Evolutionary conservation across 2,329 filamentous ascomycete species (phyloP).

Genomic region (Biscogniauxia mediterranea): DNA sequence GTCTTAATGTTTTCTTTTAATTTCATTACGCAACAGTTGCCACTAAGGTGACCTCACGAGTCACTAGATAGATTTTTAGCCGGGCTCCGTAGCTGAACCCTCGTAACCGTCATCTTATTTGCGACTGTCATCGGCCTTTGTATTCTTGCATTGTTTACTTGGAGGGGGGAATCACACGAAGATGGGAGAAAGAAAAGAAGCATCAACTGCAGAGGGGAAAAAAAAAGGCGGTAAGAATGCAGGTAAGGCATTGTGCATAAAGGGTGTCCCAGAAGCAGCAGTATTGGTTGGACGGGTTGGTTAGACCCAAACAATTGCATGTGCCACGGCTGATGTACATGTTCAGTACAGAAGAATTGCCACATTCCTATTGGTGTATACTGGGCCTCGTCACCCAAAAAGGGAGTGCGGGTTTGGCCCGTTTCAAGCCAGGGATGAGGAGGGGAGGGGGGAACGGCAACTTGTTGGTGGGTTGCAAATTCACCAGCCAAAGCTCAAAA

Average conservation of each 20-base stretch:
- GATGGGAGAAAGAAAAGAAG: conserved; percentile 13
- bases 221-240: conserved; percentile 21
- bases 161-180: conserved; percentile 6
- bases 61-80: not conserved
- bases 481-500: conserved; percentile 2
- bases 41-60: conserved; percentile 5
- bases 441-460: not conserved
- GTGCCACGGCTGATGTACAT: conserved; percentile 4
- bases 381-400: conserved; percentile 1
- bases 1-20: not conserved
- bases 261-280: conserved; percentile 15
- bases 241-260: conserved; percentile 25
- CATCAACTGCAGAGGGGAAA: conserved; percentile 4
- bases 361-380: not conserved
- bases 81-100: not conserved
- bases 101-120: not conserved
- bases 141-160: conserved; percentile 20
- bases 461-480: not conserved
- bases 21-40: conserved; percentile 21
- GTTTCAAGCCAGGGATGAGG: conserved; percentile 3
- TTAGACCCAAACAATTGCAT: conserved; percentile 3
- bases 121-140: conserved; percentile 7
- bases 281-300: conserved; percentile 6
- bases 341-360: conserved; percentile 9
- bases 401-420: conserved; percentile 4